Base-by-base conservation (phyloP, 2,329 filamentous ascomycete genomes). In the Bipolaris bicolor region DNA sequence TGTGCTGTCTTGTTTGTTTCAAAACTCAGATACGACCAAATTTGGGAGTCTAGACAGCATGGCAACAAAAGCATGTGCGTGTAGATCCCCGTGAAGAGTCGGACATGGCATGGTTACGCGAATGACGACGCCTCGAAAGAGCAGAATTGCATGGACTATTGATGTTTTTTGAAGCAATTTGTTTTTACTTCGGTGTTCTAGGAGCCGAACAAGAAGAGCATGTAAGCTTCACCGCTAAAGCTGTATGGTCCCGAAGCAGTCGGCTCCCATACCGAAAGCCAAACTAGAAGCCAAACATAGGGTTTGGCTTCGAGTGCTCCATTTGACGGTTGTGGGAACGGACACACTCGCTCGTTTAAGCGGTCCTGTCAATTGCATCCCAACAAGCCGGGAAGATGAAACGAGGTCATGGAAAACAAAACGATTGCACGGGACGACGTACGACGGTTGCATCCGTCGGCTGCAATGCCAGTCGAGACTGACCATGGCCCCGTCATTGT, bases 161-260 rank as follows among this genome's bases (percentile, higher is more conserved):
- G 29, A 22, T 44, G 45, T 15, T 54, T 26, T 9, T 52, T 31
- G 37, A 39, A 20, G 40, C 41, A 33, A 10, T 49, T 57, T 45
- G 18, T 49, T 55, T 40, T 58, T 58, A n/a, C 34, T 46, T 50
- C 15, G 40, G 55, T 58, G 46, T 49, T 49, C 31, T 22, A 39
- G 37, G 40, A 43, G 55, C 43, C 49, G 50, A 29, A 43, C 13
- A 44, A 39, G 36, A n/a, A 22, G n/a, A 7, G 24, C 6, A 44
- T 36, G 34, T 15, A n/a, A 48, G 52, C 52, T 60, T 69, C 70
- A 73, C 72, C 71, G 70, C 72, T 65, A 67, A 64, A 69, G 60
- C 56, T 72, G 70, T 73, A 66, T 66, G 48, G 73, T 71, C 49
- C 61, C 50, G 46, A 39, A 48, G 63, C 58, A 59, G 58, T 63